Base-by-base conservation (phyloP, 345 rosid species). In the Capsella bursapastoris region DNA sequence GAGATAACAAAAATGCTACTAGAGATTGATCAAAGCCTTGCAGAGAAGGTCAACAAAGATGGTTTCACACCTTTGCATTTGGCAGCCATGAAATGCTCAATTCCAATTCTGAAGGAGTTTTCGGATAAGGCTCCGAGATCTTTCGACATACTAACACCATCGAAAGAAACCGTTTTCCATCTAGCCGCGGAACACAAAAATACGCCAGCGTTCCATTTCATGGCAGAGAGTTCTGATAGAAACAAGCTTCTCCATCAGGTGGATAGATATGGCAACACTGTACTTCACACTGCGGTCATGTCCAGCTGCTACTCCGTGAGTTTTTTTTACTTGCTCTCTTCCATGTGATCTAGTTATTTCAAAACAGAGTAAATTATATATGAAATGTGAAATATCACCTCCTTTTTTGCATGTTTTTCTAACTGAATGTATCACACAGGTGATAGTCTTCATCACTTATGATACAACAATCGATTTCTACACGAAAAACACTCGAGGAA, bases 51-150 rank as follows among this genome's bases (percentile, higher is more conserved):
- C 7, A 22, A 51, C 6, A 22, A 51, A 2, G 11, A 22, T 51
- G 56, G 56, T 51, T 25, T 51, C 14, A 51, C 31, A 28, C 56
- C 56, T 51, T 51, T 51, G 31, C 56, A 51, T 51, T 22, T 27
- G 4, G 56, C 56, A 3, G 31, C 14, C 7, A 51, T 51, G 56
- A 51, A 2, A 27, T 27, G 31, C 28, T 51, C 56, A 51, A 12
- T 51, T 51, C 14, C 27, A 51, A 51, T 22, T 2, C 31, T 51
- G 7, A 51, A 25, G 29, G 34, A 27, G 8, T 52, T 52, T 52
- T 14, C 29, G 15, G 1, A 52, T 31, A 52, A 52, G 34, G 57
- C 57, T 11, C 57, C 57, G 2, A 25, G 34, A 31, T 52, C 34
- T 27, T 52, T 52, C 34, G 13, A 52, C 8, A 5, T 1, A 5